Evolutionary conservation across 306 rosid species (phyloP).

Genomic region (Vicia sativa): DNA sequence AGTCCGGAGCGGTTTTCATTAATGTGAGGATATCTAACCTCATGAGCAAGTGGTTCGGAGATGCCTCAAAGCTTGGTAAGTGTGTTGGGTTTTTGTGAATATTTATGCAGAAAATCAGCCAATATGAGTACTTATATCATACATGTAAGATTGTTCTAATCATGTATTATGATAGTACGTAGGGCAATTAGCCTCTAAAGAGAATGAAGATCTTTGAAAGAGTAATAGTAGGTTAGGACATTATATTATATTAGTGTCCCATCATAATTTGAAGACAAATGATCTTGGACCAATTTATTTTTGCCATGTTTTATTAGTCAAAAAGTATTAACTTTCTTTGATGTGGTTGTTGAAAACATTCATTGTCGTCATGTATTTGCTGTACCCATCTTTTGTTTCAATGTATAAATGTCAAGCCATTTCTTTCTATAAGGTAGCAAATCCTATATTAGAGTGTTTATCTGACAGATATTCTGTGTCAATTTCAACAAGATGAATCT

Average conservation of each 20-base stretch:
- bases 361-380: neutral
- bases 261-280: neutral
- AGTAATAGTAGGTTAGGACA: neutral
- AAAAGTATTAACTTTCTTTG: neutral
- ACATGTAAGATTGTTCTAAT: neutral
- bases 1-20: constrained; percentile 93
- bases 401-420: neutral
- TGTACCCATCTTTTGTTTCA: neutral
- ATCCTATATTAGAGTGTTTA: neutral
- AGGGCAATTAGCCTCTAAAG: neutral
- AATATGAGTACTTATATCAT: neutral
- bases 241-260: neutral
- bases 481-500: neutral
- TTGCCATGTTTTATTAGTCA: neutral
- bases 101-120: neutral
- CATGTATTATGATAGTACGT: neutral
- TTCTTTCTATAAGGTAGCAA: constrained; percentile 1
- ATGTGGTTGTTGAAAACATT: neutral
- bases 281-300: neutral
- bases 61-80: constrained; percentile 97
- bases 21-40: constrained; percentile 91
- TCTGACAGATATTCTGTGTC: neutral
- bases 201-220: constrained; percentile 1
- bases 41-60: constrained; percentile 99
- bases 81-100: constrained; percentile 8